Evolutionary conservation across 805 yeast species (phyloP).

Genomic region (Ogataea henricii): DNA sequence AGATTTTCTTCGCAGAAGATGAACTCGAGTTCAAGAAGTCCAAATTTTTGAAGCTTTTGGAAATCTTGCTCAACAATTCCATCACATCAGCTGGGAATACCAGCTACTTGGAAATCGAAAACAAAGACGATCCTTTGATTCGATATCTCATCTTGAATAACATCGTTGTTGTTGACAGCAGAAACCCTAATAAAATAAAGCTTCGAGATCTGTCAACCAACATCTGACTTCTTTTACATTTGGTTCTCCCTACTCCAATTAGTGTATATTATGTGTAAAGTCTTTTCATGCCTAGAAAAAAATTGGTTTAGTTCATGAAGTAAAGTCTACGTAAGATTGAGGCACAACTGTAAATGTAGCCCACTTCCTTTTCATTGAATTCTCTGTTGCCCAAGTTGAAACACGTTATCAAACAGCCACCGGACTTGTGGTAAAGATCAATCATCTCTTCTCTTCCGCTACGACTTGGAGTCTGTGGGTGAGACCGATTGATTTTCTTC

Average conservation of each 20-base stretch:
- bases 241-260: background rate
- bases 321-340: constrained; percentile 51
- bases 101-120: constrained; percentile 27
- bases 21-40: constrained; percentile 24
- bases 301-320: constrained; percentile 29
- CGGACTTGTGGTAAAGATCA: constrained; percentile 50
- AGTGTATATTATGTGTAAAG: constrained; percentile 7
- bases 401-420: constrained; percentile 53
- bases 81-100: constrained; percentile 18
- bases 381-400: constrained; percentile 39
- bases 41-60: constrained; percentile 31
- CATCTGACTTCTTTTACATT: constrained; percentile 6
- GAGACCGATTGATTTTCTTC: constrained; percentile 18
- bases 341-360: constrained; percentile 48
- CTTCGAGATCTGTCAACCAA: constrained; percentile 28
- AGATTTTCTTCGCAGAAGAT: constrained; percentile 22
- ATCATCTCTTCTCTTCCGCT: constrained; percentile 26
- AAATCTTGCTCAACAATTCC: constrained; percentile 34
- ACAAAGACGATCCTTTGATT: constrained; percentile 37
- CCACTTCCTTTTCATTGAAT: constrained; percentile 41
- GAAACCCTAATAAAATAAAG: constrained; percentile 30
- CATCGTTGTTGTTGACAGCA: constrained; percentile 30
- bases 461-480: constrained; percentile 10
- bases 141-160: constrained; percentile 34
- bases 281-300: constrained; percentile 5